Conservation (phyloP, 345 rosid species). For the Excoecaria cochinchinensis region DNA sequence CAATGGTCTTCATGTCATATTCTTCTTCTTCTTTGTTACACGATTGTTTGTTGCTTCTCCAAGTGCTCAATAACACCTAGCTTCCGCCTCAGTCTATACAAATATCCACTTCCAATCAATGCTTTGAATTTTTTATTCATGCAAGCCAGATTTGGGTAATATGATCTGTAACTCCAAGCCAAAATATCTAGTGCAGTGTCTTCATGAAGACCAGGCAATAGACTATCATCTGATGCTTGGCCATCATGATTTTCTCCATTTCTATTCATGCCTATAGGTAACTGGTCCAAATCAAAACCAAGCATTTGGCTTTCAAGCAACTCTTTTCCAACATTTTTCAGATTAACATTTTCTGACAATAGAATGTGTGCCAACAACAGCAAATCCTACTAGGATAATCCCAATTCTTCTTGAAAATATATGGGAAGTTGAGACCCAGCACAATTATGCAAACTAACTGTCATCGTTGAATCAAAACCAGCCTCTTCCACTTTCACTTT, state of each 20-base stretch:
- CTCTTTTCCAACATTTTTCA: too few species aligned
- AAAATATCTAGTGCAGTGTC: conserved; percentile 36
- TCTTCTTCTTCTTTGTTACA: too few species aligned
- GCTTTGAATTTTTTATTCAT: conserved; percentile 37
- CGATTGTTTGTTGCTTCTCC: too few species aligned
- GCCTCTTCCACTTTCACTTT: conserved; percentile 19
- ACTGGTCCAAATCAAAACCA: conserved; percentile 12
- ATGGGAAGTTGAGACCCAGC: conserved; percentile 3
- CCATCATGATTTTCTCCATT: conserved; percentile 26
- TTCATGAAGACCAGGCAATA: conserved; percentile 37
- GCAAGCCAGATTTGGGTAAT: conserved; percentile 36
- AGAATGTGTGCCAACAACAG: conserved; percentile 15
- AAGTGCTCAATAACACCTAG: conserved; percentile 45
- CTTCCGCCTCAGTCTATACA: conserved; percentile 34
- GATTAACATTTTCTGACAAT: conserved; percentile 22
- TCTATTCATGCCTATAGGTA: conserved; percentile 1
- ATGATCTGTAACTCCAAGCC: conserved; percentile 38
- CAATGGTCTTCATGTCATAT: too few species aligned
- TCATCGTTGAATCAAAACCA: conserved; percentile 12
- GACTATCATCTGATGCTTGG: conserved; percentile 24
- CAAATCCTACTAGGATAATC: conserved; percentile 19
- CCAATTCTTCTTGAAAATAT: conserved; percentile 5
- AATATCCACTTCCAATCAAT: conserved; percentile 36
- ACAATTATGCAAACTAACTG: conserved; percentile 16
- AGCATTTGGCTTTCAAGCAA: not conserved